These are phyloP conservation scores for Aspergillus latus DNA, from an alignment of 2,329 filamentous ascomycete species.

Conservation along the genomic window DNA sequence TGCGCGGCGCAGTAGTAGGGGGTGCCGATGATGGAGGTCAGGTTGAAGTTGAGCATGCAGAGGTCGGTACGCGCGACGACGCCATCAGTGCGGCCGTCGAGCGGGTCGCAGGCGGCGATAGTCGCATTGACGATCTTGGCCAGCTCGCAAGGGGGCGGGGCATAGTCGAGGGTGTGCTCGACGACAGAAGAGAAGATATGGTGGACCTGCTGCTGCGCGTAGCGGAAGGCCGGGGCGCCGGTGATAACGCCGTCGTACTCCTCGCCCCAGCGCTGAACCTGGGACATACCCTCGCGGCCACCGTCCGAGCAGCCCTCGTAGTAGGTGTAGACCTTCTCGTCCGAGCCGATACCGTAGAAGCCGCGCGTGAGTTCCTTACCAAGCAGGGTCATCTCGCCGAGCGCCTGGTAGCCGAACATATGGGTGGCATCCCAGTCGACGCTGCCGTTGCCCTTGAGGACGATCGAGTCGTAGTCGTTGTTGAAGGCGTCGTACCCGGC, in stretches of 20 bases:
- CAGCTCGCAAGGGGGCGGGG: constrained; percentile 39
- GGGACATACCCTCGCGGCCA: constrained; percentile 54
- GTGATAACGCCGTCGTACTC: constrained; percentile 50
- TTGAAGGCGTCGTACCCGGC: constrained; percentile 49
- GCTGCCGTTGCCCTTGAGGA: constrained; percentile 51
- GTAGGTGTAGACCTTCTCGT: constrained; percentile 44
- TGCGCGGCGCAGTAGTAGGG: constrained; percentile 46
- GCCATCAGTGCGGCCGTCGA: constrained; percentile 57
- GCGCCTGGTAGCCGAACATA: constrained; percentile 48
- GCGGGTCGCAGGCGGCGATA: constrained; percentile 54
- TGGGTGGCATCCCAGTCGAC: constrained; percentile 36
- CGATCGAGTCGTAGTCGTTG: constrained; percentile 38
- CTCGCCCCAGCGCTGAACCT: constrained; percentile 52
- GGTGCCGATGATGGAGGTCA: constrained; percentile 49
- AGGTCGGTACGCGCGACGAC: constrained; percentile 53
- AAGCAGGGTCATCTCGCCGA: constrained; percentile 53
- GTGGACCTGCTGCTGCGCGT: constrained; percentile 45
- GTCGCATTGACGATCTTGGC: constrained; percentile 51
- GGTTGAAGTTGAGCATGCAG: constrained; percentile 49
- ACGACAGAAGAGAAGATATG: constrained; percentile 43
- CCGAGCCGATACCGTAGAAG: constrained; percentile 39
- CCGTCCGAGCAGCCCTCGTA: constrained; percentile 58
- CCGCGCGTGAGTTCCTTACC: constrained; percentile 47
- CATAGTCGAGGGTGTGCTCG: constrained; percentile 45
- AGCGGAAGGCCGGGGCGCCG: constrained; percentile 51